A percentile compares a stretch with the other conserved stretches of the same genome.
phyloP scores from a whole-genome alignment of 495 filamentous ascomycete genomes.

The Tuber indicum region DNA sequence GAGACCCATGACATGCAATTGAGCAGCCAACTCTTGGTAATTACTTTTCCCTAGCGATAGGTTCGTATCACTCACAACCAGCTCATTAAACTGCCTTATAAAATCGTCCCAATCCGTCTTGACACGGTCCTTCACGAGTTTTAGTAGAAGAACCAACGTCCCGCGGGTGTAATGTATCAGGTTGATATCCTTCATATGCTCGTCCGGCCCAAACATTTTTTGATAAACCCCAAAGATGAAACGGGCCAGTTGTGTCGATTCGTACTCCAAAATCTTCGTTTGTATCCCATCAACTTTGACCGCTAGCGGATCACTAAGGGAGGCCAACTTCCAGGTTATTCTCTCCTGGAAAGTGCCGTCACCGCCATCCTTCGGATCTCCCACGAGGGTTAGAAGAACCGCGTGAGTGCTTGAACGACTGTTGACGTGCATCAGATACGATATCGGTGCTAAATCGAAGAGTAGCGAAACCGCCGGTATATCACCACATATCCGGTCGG shows the following conservation, averaged over 20 bases:
- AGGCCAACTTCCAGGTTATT: constrained; percentile 34
- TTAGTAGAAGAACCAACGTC: constrained; percentile 44
- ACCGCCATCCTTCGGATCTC: constrained; percentile 17
- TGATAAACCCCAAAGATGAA: constrained; percentile 44
- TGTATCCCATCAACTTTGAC: constrained; percentile 20
- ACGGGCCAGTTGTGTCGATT: constrained; percentile 41
- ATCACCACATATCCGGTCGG: constrained; percentile 45
- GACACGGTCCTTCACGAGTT: constrained; percentile 37
- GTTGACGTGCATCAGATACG: constrained; percentile 50
- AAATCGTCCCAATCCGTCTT: constrained; percentile 41
- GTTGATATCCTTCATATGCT: constrained; percentile 26
- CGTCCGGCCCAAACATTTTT: constrained; percentile 47
- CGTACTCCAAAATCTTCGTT: constrained; percentile 30
- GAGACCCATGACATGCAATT: constrained; percentile 33
- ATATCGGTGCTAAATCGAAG: constrained; percentile 48
- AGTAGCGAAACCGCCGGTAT: constrained; percentile 48
- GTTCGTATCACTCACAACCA: constrained; percentile 36
- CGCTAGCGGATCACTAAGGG: constrained; percentile 26
- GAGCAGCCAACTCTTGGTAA: constrained; percentile 34
- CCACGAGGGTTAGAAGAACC: constrained; percentile 29
- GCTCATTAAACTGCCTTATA: constrained; percentile 35
- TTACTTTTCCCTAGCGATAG: constrained; percentile 39
- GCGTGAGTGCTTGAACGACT: constrained; percentile 39
- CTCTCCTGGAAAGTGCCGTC: constrained; percentile 23
- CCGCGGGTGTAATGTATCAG: constrained; percentile 44